Percentiles rank a stretch among this genome's conserved stretches.
These are phyloP conservation scores for Solanum medicagineum DNA, from an alignment of 257 asterid species.

Conservation along the genomic window DNA sequence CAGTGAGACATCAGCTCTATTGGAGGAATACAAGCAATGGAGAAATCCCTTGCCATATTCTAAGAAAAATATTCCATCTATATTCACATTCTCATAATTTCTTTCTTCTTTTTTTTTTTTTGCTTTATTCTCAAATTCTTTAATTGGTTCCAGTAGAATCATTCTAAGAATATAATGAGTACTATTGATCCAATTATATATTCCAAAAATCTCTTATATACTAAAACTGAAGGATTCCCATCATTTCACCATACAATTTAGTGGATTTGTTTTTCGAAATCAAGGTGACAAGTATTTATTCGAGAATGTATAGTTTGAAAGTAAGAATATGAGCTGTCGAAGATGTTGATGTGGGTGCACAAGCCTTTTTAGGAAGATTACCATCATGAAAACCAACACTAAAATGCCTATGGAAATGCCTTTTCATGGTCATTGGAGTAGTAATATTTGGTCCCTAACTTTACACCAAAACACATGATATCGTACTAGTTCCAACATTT, in stretches of 20 bases:
- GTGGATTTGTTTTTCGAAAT: neutral
- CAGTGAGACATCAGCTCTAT: constrained; percentile 17
- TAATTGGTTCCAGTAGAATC: neutral
- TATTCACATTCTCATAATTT: constrained; percentile 18
- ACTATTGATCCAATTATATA: no score
- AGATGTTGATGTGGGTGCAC: neutral
- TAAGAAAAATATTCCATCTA: neutral
- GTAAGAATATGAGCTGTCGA: neutral
- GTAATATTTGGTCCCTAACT: no score
- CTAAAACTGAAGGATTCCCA: neutral
- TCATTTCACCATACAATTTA: neutral
- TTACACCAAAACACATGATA: no score
- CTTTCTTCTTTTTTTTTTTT: no score
- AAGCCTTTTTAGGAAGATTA: no score
- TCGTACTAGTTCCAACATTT: no score
- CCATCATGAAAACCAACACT: no score
- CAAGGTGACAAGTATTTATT: neutral
- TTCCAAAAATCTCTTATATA: neutral
- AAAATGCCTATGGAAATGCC: no score
- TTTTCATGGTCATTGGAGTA: no score
- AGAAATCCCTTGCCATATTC: constrained; percentile 11
- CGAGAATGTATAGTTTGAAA: neutral
- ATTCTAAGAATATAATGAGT: neutral
- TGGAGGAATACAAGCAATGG: constrained; percentile 20
- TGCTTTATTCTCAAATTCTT: neutral